phyloP scores from a whole-genome alignment of 1,284 basidiomycete genomes.

The Ceraceosorus guamensis region DNA sequence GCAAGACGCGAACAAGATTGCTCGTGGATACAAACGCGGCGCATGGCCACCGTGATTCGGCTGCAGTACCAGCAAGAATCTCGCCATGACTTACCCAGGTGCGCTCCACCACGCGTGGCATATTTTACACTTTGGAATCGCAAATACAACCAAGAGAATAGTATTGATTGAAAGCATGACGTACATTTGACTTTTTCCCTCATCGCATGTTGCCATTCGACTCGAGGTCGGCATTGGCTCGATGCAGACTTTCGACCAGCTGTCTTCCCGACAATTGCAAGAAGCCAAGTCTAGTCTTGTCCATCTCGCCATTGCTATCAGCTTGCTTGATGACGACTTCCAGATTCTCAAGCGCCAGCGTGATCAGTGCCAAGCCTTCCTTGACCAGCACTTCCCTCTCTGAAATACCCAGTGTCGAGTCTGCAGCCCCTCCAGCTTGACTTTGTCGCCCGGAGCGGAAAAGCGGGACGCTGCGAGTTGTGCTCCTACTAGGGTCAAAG shows the following conservation, averaged over 20 bases:
- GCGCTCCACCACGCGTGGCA: too few relatives aligned
- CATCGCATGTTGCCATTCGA: too few relatives aligned
- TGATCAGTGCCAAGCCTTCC: background rate
- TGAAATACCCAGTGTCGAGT: background rate
- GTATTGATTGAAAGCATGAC: too few relatives aligned
- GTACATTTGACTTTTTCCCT: too few relatives aligned
- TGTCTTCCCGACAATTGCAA: conserved; percentile 34
- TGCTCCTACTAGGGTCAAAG: conserved; percentile 4
- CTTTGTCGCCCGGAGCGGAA: conserved; percentile 10
- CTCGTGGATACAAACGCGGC: too few relatives aligned
- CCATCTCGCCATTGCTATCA: conserved; percentile 20
- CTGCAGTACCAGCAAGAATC: too few relatives aligned
- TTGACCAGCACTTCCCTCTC: background rate
- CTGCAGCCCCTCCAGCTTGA: background rate
- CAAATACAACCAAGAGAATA: too few relatives aligned
- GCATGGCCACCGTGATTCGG: too few relatives aligned
- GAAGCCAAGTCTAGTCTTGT: conserved; percentile 26
- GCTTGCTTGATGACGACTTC: background rate
- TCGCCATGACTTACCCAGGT: too few relatives aligned
- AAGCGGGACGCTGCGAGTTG: conserved; percentile 9
- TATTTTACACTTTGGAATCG: too few relatives aligned
- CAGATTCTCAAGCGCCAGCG: background rate
- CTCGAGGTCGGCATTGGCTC: too few relatives aligned
- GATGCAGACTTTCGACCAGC: conserved; percentile 20
- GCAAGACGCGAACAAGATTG: too few relatives aligned